A percentile compares a stretch with the other conserved stretches of the same genome.
These are phyloP conservation scores for Monosporascus cannonballus DNA, from an alignment of 2,329 filamentous ascomycete genomes.

Conservation along the genomic window DNA sequence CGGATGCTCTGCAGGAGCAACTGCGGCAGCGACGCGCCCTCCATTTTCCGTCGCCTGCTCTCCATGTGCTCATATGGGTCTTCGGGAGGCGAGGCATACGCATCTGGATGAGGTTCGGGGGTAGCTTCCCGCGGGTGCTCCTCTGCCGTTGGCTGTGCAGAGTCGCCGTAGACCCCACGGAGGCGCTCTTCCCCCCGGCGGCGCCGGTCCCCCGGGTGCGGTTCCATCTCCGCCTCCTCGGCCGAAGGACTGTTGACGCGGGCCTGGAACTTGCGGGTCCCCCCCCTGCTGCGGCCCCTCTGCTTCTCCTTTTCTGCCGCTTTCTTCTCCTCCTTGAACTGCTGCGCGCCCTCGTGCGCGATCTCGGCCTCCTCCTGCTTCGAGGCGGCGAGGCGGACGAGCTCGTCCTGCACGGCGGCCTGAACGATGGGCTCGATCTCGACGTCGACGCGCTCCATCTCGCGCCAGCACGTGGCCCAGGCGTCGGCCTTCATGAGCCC, in stretches of 20 bases:
- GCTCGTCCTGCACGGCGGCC: constrained; percentile 48
- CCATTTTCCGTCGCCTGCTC: constrained; percentile 22
- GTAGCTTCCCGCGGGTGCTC: constrained; percentile 10
- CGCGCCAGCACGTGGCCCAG: constrained; percentile 89
- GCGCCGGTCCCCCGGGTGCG: constrained; percentile 18
- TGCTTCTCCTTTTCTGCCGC: constrained; percentile 10
- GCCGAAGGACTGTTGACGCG: constrained; percentile 5
- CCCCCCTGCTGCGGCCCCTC: constrained; percentile 12
- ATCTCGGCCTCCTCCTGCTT: constrained; percentile 30
- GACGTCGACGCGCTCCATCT: constrained; percentile 98
- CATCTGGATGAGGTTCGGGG: constrained; percentile 13
- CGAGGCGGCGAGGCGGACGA: constrained; percentile 48
- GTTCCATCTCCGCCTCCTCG: constrained; percentile 7
- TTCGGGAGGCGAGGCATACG: constrained; percentile 20
- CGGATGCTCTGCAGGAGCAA: constrained; percentile 47
- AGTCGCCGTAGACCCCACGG: constrained; percentile 48
- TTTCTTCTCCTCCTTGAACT: constrained; percentile 28
- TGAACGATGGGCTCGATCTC: constrained; percentile 76
- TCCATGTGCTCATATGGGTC: constrained; percentile 26
- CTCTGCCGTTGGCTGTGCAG: constrained; percentile 10
- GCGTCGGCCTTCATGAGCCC: constrained; percentile 87
- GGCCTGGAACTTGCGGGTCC: neutral
- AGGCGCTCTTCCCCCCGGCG: constrained; percentile 43
- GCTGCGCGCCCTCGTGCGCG: constrained; percentile 23
- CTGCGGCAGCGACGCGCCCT: constrained; percentile 45